A percentile compares a stretch with the other conserved stretches of the same genome.
phyloP scores from a whole-genome alignment of 768 basidiomycete genomes.

The Tricholoma flavovirens region DNA sequence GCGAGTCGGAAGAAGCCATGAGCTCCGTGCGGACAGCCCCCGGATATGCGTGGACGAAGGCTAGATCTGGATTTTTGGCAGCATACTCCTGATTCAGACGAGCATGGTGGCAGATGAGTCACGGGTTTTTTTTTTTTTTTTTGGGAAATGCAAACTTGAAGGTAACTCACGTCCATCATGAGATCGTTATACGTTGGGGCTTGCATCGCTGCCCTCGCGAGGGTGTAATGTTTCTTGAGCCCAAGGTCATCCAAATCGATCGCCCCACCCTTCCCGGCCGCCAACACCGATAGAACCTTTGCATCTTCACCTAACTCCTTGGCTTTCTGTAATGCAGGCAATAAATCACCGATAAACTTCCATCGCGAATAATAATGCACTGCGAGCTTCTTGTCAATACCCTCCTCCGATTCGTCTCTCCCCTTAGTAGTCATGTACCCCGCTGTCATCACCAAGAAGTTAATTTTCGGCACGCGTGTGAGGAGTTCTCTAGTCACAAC shows the following conservation, averaged over 20 bases:
- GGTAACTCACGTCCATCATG: slow-evolving; percentile 40
- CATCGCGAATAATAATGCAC: slow-evolving; percentile 42
- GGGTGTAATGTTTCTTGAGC: slow-evolving; percentile 40
- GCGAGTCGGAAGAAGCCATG: slow-evolving; percentile 10
- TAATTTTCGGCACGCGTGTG: slow-evolving; percentile 37
- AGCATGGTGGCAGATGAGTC: background rate
- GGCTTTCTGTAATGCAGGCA: slow-evolving; percentile 39
- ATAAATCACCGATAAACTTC: slow-evolving; percentile 43
- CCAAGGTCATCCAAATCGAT: slow-evolving; percentile 46
- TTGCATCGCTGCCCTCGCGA: slow-evolving; percentile 25
- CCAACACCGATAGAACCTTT: slow-evolving; percentile 41
- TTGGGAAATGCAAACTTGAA: background rate
- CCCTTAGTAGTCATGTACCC: slow-evolving; percentile 35
- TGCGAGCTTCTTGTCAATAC: slow-evolving; percentile 39
- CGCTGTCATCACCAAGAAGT: slow-evolving; percentile 45
- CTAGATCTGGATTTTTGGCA: slow-evolving; percentile 31
- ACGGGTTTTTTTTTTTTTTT: too few relatives aligned
- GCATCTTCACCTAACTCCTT: slow-evolving; percentile 43
- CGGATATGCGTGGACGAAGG: slow-evolving; percentile 39
- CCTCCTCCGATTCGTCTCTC: slow-evolving; percentile 38
- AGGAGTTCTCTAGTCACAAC: slow-evolving; percentile 23
- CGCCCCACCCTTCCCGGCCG: slow-evolving; percentile 24
- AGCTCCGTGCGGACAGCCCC: slow-evolving; percentile 31
- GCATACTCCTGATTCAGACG: slow-evolving; percentile 30
- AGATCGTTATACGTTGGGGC: slow-evolving; percentile 46